Conservation (phyloP, 1,139 yeast genomes). For the Meyerozyma carpophila region DNA sequence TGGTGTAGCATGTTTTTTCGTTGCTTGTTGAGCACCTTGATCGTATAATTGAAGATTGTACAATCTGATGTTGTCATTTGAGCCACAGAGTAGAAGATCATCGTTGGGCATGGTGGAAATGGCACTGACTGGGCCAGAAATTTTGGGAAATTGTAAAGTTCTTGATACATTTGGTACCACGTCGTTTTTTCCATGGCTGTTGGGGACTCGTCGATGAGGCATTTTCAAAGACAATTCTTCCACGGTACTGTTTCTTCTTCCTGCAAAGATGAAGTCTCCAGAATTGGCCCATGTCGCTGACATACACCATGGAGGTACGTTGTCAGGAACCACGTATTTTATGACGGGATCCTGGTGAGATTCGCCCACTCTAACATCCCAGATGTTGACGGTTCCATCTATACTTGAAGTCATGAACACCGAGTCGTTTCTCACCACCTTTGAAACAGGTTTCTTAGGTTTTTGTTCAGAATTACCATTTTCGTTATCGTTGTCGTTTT, state of each 20-base stretch:
- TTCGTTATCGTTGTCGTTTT: constrained; percentile 4
- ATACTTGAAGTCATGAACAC: constrained; percentile 76
- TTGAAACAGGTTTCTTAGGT: constrained; percentile 12
- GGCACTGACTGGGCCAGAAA: constrained; percentile 88
- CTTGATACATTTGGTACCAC: constrained; percentile 48
- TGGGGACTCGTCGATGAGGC: constrained; percentile 32
- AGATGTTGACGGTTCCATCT: constrained; percentile 76
- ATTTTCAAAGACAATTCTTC: constrained; percentile 77
- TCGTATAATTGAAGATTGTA: constrained; percentile 65
- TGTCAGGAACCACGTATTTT: constrained; percentile 52
- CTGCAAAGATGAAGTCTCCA: constrained; percentile 77
- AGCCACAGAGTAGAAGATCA: constrained; percentile 77
- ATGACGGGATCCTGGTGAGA: constrained; percentile 39
- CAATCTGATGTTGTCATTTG: constrained; percentile 82
- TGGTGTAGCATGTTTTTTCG: constrained; percentile 43
- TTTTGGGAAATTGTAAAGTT: constrained; percentile 69
- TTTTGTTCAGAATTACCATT: not conserved
- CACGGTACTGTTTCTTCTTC: constrained; percentile 83
- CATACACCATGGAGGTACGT: constrained; percentile 93
- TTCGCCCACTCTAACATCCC: constrained; percentile 65
- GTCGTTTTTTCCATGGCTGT: constrained; percentile 13
- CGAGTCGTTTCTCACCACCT: constrained; percentile 40
- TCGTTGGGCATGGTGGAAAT: constrained; percentile 78
- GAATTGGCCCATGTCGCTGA: constrained; percentile 86
- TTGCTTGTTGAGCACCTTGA: constrained; percentile 18